A percentile compares a stretch with the other conserved stretches of the same genome.
Evolutionary conservation across 257 asterid genomes (phyloP).

Genomic region (Oldenlandia corymbosa): DNA sequence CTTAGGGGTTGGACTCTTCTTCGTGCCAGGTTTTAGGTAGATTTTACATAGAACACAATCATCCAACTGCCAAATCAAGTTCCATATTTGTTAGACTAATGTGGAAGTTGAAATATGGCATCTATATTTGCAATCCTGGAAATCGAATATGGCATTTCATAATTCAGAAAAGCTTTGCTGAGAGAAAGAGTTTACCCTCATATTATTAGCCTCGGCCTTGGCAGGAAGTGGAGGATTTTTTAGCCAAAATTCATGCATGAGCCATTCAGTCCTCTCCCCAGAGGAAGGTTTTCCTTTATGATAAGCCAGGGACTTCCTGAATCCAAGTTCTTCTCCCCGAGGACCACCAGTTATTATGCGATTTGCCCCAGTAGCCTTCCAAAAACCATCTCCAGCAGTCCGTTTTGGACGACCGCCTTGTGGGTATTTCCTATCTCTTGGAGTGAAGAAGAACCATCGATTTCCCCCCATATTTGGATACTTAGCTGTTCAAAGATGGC

Average conservation of each 20-base stretch:
- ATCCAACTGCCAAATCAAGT: too few relatives aligned
- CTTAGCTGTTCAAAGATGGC: neutral
- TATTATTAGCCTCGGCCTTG: too few relatives aligned
- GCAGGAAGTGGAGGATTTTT: too few relatives aligned
- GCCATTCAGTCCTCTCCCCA: conserved; percentile 3
- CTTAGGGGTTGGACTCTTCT: too few relatives aligned
- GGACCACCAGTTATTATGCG: accelerated
- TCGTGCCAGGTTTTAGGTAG: too few relatives aligned
- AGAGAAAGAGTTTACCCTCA: too few relatives aligned
- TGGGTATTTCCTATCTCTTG: conserved; percentile 2
- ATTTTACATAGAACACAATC: too few relatives aligned
- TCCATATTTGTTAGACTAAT: too few relatives aligned
- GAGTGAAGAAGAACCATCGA: conserved; percentile 10
- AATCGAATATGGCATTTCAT: too few relatives aligned
- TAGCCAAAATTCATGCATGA: conserved; percentile 20
- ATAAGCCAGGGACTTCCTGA: conserved; percentile 1
- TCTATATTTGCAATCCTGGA: too few relatives aligned
- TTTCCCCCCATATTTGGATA: neutral
- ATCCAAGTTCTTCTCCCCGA: neutral
- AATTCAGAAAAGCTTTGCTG: too few relatives aligned
- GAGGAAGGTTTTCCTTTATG: conserved; percentile 4
- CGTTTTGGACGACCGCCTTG: conserved; percentile 6
- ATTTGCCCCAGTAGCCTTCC: conserved; percentile 14
- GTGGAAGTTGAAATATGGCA: too few relatives aligned
- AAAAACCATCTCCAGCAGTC: conserved; percentile 1